phyloP scores from a whole-genome alignment of 2,329 filamentous ascomycete species.

The Incumbomyces lentus region DNA sequence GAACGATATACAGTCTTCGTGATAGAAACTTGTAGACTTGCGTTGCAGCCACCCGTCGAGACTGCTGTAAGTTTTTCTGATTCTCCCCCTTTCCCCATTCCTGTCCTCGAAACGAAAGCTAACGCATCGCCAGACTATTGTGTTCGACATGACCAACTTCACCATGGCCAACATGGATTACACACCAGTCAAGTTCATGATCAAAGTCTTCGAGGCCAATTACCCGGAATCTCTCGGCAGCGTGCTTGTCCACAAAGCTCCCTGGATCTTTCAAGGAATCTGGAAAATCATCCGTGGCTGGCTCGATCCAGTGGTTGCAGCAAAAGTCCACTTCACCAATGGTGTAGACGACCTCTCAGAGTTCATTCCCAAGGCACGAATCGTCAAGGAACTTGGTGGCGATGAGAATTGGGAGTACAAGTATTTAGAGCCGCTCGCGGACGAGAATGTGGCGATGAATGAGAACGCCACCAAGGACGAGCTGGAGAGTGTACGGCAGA shows the following conservation, averaged over 20 bases:
- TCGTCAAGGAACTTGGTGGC: slow-evolving; percentile 76
- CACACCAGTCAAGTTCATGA: slow-evolving; percentile 95
- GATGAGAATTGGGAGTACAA: slow-evolving; percentile 74
- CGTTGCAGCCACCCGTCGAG: slow-evolving; percentile 69
- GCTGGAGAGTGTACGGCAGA: slow-evolving; percentile 53
- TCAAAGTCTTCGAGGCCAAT: slow-evolving; percentile 98
- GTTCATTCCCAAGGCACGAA: slow-evolving; percentile 60
- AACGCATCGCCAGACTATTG: slow-evolving; percentile 53
- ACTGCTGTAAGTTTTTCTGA: slow-evolving; percentile 63
- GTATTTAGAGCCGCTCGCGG: slow-evolving; percentile 64
- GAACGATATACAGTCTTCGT: slow-evolving; percentile 87
- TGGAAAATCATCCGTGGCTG: slow-evolving; percentile 94
- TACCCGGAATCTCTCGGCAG: slow-evolving; percentile 87
- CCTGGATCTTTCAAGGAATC: slow-evolving; percentile 97
- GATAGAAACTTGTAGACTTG: slow-evolving; percentile 85
- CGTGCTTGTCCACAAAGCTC: slow-evolving; percentile 88
- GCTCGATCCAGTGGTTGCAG: slow-evolving; percentile 60
- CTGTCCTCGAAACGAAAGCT: slow-evolving; percentile 17
- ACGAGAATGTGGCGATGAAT: slow-evolving; percentile 69
- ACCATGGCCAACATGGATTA: slow-evolving; percentile 98
- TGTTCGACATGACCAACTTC: slow-evolving; percentile 95
- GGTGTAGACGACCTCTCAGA: slow-evolving; percentile 65
- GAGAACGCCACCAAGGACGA: slow-evolving; percentile 54
- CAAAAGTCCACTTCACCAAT: slow-evolving; percentile 23
- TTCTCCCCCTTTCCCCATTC: slow-evolving; percentile 1